phyloP scores from a whole-genome alignment of 106 monocot species.

The Dioscorea alata region DNA sequence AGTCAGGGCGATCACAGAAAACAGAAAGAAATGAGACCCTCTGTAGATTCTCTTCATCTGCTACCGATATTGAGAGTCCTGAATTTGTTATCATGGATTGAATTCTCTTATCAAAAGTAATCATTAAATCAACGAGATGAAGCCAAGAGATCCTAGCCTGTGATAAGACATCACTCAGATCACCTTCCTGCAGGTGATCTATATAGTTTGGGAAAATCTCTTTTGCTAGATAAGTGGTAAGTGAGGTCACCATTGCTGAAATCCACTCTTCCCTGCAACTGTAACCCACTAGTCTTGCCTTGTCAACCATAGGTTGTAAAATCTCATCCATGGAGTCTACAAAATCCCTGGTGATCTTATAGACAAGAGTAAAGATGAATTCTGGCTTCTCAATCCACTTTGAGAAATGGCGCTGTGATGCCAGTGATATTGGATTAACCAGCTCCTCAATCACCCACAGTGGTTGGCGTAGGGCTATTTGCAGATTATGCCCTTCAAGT shows the following conservation, averaged over 20 bases:
- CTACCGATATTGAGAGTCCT: constrained; percentile 47
- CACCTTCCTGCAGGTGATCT: constrained; percentile 41
- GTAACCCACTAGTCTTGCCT: constrained; percentile 74
- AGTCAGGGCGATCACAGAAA: constrained; percentile 85
- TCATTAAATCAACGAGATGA: constrained; percentile 79
- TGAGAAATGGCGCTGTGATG: constrained; percentile 63
- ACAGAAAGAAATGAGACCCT: constrained; percentile 66
- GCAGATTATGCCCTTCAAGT: constrained; percentile 49
- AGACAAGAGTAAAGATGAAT: constrained; percentile 85
- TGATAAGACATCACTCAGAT: constrained; percentile 5
- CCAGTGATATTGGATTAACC: constrained; percentile 64
- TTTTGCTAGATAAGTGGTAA: constrained; percentile 72
- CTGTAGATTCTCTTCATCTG: constrained; percentile 58
- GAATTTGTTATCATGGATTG: constrained; percentile 52
- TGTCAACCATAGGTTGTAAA: constrained; percentile 88
- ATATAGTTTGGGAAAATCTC: constrained; percentile 70
- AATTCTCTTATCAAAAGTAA: constrained; percentile 83
- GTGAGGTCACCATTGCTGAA: constrained; percentile 60
- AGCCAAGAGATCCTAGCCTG: constrained; percentile 60
- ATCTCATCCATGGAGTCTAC: constrained; percentile 90
- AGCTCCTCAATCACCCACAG: constrained; percentile 96
- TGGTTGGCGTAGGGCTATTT: constrained; percentile 57
- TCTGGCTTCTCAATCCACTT: constrained; percentile 93
- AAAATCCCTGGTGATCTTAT: constrained; percentile 76
- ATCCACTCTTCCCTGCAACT: constrained; percentile 99